Evolutionary conservation across 2,329 filamentous ascomycete genomes (phyloP).

Genomic region (Verticillium nonalfalfae): DNA sequence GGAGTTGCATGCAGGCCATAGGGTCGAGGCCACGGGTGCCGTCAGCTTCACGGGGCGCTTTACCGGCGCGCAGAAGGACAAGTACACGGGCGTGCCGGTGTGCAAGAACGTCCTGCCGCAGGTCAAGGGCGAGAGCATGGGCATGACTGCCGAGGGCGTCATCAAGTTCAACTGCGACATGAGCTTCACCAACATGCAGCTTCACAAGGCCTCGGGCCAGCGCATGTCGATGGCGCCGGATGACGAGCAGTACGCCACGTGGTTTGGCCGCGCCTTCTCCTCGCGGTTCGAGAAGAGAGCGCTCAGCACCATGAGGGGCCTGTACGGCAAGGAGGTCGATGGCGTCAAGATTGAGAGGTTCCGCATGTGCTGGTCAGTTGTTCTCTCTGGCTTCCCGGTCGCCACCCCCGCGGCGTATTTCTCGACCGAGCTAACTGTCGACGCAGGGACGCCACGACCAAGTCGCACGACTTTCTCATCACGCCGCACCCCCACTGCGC

Average conservation of each 20-base stretch:
- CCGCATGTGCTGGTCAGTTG: constrained; percentile 37
- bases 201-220: constrained; percentile 38
- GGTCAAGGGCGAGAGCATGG: constrained; percentile 37
- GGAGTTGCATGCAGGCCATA: constrained; percentile 43
- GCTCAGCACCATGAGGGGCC: constrained; percentile 27
- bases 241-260: constrained; percentile 32
- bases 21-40: constrained; percentile 51
- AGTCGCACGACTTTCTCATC: constrained; percentile 57
- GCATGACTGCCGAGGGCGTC: constrained; percentile 36
- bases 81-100: constrained; percentile 45
- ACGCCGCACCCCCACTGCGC: constrained; percentile 39
- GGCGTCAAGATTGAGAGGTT: constrained; percentile 32
- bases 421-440: too few species aligned
- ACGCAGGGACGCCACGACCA: constrained; percentile 53
- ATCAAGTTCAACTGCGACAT: constrained; percentile 58
- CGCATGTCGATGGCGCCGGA: constrained; percentile 45
- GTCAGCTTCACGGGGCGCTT: constrained; percentile 33
- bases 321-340: constrained; percentile 33
- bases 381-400: too few species aligned
- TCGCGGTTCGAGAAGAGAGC: constrained; percentile 37
- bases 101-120: constrained; percentile 36
- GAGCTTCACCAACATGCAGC: constrained; percentile 49
- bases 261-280: constrained; percentile 30
- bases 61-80: constrained; percentile 35
- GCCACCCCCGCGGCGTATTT: too few species aligned